Evolutionary conservation across 2,329 filamentous ascomycete species (phyloP).

Genomic region (Trichoderma breve): DNA sequence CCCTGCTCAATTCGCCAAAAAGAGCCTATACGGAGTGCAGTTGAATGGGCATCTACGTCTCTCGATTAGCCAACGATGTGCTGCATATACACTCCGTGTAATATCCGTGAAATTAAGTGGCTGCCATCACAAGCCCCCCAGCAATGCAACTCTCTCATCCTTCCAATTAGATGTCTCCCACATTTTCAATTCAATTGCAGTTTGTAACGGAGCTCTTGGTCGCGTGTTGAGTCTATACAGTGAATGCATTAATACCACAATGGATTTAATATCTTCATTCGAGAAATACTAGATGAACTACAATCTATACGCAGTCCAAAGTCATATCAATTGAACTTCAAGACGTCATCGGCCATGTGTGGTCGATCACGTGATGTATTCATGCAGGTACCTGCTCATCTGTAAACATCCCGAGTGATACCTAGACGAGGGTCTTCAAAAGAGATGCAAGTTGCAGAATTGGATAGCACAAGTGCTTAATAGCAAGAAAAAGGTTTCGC

Average conservation of each 20-base stretch:
- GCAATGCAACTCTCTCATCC: neutral
- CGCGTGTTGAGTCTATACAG: neutral
- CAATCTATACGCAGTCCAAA: neutral
- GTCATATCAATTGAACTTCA: neutral
- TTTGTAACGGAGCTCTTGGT: neutral
- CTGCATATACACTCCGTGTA: neutral
- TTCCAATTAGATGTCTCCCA: neutral
- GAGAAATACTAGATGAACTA: neutral
- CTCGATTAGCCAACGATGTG: neutral
- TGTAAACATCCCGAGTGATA: neutral
- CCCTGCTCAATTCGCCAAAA: neutral
- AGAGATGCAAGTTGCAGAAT: neutral
- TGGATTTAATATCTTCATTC: neutral
- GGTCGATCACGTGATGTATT: neutral
- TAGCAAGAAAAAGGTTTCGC: neutral
- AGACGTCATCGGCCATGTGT: neutral
- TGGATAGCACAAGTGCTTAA: rapidly evolving
- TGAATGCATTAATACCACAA: neutral
- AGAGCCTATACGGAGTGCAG: neutral
- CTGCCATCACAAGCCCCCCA: neutral
- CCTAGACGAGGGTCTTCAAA: neutral
- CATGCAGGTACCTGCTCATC: neutral
- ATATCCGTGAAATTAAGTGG: neutral
- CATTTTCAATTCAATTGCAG: neutral
- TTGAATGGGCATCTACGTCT: neutral